Base-by-base conservation (phyloP, 495 filamentous ascomycete genomes). In the Penicillium samsonianum region DNA sequence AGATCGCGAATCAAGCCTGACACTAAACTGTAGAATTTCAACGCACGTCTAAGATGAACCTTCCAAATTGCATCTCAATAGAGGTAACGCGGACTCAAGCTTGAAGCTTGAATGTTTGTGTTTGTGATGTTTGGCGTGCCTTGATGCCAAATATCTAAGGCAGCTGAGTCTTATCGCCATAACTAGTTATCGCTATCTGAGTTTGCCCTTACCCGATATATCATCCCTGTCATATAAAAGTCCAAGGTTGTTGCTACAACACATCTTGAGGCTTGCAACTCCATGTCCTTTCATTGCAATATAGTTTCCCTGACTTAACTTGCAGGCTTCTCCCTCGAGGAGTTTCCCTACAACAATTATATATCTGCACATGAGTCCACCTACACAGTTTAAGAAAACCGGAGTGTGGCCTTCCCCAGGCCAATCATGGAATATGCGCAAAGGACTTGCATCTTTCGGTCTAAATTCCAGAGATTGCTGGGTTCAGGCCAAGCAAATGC, bases 101-200 rank as follows among this genome's bases (percentile, higher is more conserved):
- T 46, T 37, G 43, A 45, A 55, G 53, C 42, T 38, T 47, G 53
- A 35, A 35, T 60, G 52, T 44, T 60, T 46, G 26, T 60, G 62
- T 64, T 64, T 64, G 62, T 46, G 49, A 35, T 64, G 62, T 64
- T 64, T 64, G 58, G 11, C 40, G 31, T 19, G 44, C 19, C 23
- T 44, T 35, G 45, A 1, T 55, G 48, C 43, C 58, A 22, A 8
- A 4, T 38, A 48, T 3, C 5, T 44, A 16, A 60, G 45, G 44
- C 45, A 16, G 3, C 10, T 17, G 5, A 19, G 12, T 35, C 28
- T 45, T 55, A 55, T 55, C 53, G 28, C 5, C 47, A 55, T 55
- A 43, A 31, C 17, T 54, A 54, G 43, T 37, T 45, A 55, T 55
- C 53, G 31, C n/a, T 53, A 53, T 53, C 51, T 44, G 20, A 31